phyloP scores from a whole-genome alignment of 352 stramenopile species.

The Phytophthora citrophthora region DNA sequence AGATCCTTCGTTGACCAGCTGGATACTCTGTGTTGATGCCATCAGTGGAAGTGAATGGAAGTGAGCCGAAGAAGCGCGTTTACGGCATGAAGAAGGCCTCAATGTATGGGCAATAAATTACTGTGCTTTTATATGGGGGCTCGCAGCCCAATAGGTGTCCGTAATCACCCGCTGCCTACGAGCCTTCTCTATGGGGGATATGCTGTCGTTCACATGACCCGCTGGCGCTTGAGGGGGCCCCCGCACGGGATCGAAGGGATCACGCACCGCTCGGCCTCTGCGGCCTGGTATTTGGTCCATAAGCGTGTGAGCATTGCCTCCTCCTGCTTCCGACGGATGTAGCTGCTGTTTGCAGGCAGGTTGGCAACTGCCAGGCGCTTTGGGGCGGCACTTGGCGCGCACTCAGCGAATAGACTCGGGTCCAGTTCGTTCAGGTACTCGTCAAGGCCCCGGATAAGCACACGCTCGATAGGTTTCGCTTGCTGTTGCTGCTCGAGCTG shows the following conservation, averaged over 20 bases:
- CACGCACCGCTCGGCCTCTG: constrained; percentile 24
- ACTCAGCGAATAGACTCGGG: constrained; percentile 46
- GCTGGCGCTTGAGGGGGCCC: constrained; percentile 31
- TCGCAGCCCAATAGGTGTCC: not conserved
- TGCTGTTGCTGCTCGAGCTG: constrained; percentile 38
- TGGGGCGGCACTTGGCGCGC: not conserved
- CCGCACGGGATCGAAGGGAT: constrained; percentile 14
- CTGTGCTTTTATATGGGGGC: constrained; percentile 6
- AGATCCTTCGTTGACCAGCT: not conserved
- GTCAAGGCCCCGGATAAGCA: constrained; percentile 51
- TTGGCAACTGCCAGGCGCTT: constrained; percentile 24
- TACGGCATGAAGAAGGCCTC: constrained; percentile 23
- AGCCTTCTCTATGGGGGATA: constrained; percentile 16
- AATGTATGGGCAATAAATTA: constrained; percentile 29
- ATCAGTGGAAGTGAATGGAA: constrained; percentile 1
- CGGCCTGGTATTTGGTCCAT: constrained; percentile 28
- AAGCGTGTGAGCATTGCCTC: constrained; percentile 36
- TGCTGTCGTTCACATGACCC: constrained; percentile 39
- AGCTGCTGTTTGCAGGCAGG: constrained; percentile 37
- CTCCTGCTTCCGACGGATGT: constrained; percentile 50
- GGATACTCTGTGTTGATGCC: constrained; percentile 29
- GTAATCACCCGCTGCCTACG: constrained; percentile 4
- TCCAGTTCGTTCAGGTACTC: constrained; percentile 67
- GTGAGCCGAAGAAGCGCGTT: constrained; percentile 5
- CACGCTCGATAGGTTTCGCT: constrained; percentile 18